Conservation (phyloP, 768 basidiomycete species). For the Trametes cinnabarina region DNA sequence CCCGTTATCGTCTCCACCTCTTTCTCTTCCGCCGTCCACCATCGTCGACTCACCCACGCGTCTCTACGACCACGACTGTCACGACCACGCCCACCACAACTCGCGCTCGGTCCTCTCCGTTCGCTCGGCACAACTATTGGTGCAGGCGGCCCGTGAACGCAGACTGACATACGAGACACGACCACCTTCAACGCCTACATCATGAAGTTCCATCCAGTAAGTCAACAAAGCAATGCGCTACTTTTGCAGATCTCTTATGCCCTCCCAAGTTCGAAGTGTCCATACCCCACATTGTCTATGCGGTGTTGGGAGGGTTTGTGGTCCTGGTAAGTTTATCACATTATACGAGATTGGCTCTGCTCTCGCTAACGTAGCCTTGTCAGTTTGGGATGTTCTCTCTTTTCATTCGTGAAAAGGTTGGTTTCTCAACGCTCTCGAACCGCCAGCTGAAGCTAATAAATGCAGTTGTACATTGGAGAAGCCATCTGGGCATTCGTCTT, state of each 20-base stretch:
- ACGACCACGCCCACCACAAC: slow-evolving; percentile 8
- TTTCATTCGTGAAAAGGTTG: slow-evolving; percentile 81
- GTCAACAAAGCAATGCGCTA: too few species aligned
- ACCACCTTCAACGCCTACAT: slow-evolving; percentile 3
- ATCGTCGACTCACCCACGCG: background rate
- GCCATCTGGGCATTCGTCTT: slow-evolving; percentile 94
- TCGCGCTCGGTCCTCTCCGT: background rate
- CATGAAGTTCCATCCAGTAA: slow-evolving; percentile 53
- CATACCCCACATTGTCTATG: slow-evolving; percentile 73
- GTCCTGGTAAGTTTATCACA: slow-evolving; percentile 53
- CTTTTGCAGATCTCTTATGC: background rate
- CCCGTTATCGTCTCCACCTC: slow-evolving; percentile 22
- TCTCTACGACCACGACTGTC: slow-evolving; percentile 10
- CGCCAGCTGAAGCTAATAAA: slow-evolving; percentile 1
- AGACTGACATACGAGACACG: slow-evolving; percentile 1
- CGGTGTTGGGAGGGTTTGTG: slow-evolving; percentile 77
- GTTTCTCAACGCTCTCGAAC: slow-evolving; percentile 10
- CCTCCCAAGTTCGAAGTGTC: slow-evolving; percentile 54
- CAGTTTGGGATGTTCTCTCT: slow-evolving; percentile 96
- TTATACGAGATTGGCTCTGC: too few species aligned
- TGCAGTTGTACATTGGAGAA: slow-evolving; percentile 88
- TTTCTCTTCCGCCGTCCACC: slow-evolving; percentile 2
- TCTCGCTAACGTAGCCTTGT: background rate
- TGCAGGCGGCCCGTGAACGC: slow-evolving; percentile 2
- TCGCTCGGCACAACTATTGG: background rate